Base-by-base conservation (phyloP, 2,329 filamentous ascomycete species). In the Diaporthe ampelina region DNA sequence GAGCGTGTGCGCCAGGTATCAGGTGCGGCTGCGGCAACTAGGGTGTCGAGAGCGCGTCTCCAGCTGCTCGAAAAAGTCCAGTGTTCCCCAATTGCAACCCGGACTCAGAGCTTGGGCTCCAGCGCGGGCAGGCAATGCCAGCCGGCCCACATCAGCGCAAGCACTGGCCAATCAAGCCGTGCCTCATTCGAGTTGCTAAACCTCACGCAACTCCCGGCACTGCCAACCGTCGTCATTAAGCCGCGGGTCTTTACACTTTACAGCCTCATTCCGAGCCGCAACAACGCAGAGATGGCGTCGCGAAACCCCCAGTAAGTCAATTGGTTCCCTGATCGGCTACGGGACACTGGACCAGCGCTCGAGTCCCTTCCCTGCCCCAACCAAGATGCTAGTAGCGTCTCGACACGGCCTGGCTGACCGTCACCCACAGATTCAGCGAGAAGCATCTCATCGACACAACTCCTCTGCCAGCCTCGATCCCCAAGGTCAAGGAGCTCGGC, bases 371-470 rank as follows among this genome's bases (percentile, higher is more conserved):
- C n/a, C 9, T 21, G 24, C 26, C 32, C n/a, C 40, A 43, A 17
- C n/a, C 9, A 11, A 8, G 26, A 40, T 40, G 63, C 63, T 13
- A 15, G 21, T 15, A 40, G 63, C 48, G 40, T 68, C 63, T 52
- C 32, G 17, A 57, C 40, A 58, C 57, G 35, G 61, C 59, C 40
- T 15, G 26, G 50, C 71, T 73, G 57, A 68, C 61, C 19, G 24
- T 77, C 75, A 69, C 69, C 45, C 65, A 43, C 83, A 98, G 97
- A 85, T 98, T 98, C 93, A 95, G 95, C 87, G 94, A 98, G 88
- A 89, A 95, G 84, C 90, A 94, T 87, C 94, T 98, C 86, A 91
- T 97, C 88, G 97, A 99, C 90, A 97, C 94, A 82, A 98, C 97
- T 79, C 96, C 97, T 81, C 94, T 99, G 82, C 97, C 97, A 78